Evolutionary conservation across 192 early-diverging fungal species (phyloP), one percentile per base, ranked within the genome.

Genomic region (Podila clonocystis): DNA sequence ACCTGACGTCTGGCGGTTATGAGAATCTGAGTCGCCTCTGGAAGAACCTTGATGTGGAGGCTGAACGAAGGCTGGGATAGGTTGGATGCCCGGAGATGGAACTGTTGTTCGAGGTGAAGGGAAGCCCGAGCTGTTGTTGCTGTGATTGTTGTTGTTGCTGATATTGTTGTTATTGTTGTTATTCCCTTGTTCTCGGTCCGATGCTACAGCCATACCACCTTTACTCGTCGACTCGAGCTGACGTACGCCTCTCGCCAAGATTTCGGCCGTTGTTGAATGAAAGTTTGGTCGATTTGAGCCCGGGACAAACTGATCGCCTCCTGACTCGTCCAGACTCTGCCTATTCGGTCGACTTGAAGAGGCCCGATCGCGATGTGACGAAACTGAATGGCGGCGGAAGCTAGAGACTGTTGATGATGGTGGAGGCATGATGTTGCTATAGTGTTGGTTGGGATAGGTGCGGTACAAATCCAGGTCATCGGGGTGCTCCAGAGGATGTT

Each of bases 251-350:
- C 76, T 65, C 0, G 76, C 41, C 17, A 80, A 31, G 9, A 80
- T 68, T 3, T 80, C 76, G 17, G 70, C 70, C 4, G 76, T 68
- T 31, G 68, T 58, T 2, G 45, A 55, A 45, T 73, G 76, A 60
- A 67, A 73, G 9, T 70, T 52, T 3, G 76, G 19, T 9, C 69
- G 70, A 29, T 31, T 64, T 5, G 70, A 24, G 17, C 62, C 68
- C 9, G 76, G 76, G 5, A 80, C 76, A 68, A 80, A 80, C 45
- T 80, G 77, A 22, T 80, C 77, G 15, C 77, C 77, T 11, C 26
- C 22, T 28, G 48, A 58, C 19, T 80, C 77, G 20, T 80, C 77
- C 24, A 72, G 77, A 22, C 67, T 73, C 13, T 55, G 45, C 22
- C 77, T 30, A 19, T 69, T 71, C 1, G 50, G 50, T 31, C 63